phyloP scores from a whole-genome alignment of 2,329 filamentous ascomycete species.

The Venturia pyrina region DNA sequence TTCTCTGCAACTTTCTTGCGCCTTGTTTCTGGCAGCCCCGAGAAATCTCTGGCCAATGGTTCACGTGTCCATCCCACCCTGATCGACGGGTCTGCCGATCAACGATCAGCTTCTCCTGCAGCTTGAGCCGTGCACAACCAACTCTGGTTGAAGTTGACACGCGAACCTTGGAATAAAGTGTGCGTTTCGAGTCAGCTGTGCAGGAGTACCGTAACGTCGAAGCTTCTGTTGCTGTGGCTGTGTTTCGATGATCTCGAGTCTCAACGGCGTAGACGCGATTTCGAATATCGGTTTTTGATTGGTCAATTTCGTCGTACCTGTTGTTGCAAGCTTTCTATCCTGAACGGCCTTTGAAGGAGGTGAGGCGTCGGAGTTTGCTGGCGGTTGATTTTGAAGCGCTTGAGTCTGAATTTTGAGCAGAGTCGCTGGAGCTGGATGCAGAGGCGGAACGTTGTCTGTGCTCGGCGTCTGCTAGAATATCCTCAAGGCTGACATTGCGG shows the following conservation, averaged over 20 bases:
- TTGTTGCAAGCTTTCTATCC: not conserved
- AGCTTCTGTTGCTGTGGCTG: not conserved
- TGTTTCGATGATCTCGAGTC: not conserved
- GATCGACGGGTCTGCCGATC: not conserved
- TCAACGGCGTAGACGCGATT: not conserved
- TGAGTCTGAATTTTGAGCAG: not conserved
- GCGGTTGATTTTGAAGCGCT: not conserved
- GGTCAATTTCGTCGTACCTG: not conserved
- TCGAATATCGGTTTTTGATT: not conserved
- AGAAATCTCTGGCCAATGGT: not conserved
- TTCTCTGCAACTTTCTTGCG: not conserved
- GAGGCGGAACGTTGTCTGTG: constrained; percentile 19
- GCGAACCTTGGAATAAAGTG: not conserved
- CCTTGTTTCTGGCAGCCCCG: not conserved
- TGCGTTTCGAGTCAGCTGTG: not conserved
- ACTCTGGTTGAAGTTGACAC: not conserved
- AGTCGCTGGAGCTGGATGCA: not conserved
- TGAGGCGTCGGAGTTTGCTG: not conserved
- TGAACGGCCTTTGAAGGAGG: not conserved
- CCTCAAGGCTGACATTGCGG: constrained; percentile 25
- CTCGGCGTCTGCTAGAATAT: constrained; percentile 24
- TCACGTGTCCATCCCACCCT: not conserved
- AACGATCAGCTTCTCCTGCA: not conserved
- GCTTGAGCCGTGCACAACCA: not conserved
- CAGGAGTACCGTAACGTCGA: not conserved